A percentile compares a stretch with the other conserved stretches of the same genome.
phyloP scores from a whole-genome alignment of 2,329 filamentous ascomycete species.

The Aspergillus clavatus region DNA sequence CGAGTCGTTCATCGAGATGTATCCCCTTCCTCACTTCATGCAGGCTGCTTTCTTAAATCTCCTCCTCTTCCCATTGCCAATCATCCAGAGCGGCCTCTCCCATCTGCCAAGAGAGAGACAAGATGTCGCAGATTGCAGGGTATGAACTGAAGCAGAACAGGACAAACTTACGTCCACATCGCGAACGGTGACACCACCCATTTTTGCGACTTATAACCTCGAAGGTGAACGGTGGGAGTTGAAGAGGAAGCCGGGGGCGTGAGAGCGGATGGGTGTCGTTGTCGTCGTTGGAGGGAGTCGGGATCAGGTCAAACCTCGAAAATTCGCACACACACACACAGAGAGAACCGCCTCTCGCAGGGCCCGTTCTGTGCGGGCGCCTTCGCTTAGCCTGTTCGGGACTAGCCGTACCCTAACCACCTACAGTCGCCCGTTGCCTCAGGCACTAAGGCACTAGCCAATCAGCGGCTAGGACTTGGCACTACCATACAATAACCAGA shows the following conservation, averaged over 20 bases:
- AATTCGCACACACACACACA: slow-evolving; percentile 35
- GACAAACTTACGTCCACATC: slow-evolving; percentile 56
- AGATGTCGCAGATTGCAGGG: slow-evolving; percentile 7
- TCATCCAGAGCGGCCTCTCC: slow-evolving; percentile 5
- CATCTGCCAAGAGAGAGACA: slow-evolving; percentile 12
- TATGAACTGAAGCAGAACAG: slow-evolving; percentile 18
- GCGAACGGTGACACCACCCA: slow-evolving; percentile 64
- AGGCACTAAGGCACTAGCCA: slow-evolving; percentile 8
- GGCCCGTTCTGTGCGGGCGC: slow-evolving; percentile 34
- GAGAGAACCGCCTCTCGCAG: slow-evolving; percentile 17
- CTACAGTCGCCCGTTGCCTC: slow-evolving; percentile 7
- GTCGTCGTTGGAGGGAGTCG: slow-evolving; percentile 35
- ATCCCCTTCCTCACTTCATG: background rate
- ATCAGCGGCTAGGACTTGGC: background rate
- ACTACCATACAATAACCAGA: background rate
- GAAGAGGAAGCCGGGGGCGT: slow-evolving; percentile 29
- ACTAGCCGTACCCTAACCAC: slow-evolving; percentile 38
- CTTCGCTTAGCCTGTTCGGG: slow-evolving; percentile 40
- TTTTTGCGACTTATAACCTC: slow-evolving; percentile 48
- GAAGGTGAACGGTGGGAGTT: slow-evolving; percentile 23
- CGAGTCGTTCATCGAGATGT: background rate
- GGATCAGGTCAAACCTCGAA: slow-evolving; percentile 27
- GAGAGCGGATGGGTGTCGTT: slow-evolving; percentile 34
- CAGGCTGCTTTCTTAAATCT: background rate
- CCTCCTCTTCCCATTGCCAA: slow-evolving; percentile 11